Conservation (phyloP, 2,329 filamentous ascomycete species). For the Zymoseptoria crescenta region DNA sequence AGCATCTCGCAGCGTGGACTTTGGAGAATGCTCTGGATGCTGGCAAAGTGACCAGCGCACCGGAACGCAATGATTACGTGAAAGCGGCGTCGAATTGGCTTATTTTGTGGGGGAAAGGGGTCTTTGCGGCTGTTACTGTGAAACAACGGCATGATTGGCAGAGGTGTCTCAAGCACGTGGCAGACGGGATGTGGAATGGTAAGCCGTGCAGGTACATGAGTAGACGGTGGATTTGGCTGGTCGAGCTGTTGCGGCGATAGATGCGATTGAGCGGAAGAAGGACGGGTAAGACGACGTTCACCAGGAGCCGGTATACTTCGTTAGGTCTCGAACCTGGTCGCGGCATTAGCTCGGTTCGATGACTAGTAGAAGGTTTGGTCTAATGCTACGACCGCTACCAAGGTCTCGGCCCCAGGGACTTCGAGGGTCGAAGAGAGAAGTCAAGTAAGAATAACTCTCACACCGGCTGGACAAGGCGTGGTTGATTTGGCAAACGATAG, state of each 20-base stretch:
- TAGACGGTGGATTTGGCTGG: not conserved
- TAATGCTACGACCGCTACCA: too few species aligned
- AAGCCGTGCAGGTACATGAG: not conserved
- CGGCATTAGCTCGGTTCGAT: too few species aligned
- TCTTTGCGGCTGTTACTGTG: not conserved
- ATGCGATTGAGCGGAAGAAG: constrained; percentile 1
- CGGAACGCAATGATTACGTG: not conserved
- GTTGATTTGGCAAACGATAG: too few species aligned
- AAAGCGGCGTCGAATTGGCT: constrained; percentile 1
- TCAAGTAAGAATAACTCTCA: too few species aligned
- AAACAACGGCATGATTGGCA: not conserved
- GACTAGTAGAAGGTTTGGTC: too few species aligned
- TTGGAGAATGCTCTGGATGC: not conserved
- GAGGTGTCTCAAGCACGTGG: not conserved
- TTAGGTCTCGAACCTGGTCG: too few species aligned
- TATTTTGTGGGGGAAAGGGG: not conserved
- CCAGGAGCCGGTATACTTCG: too few species aligned
- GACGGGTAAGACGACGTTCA: not conserved
- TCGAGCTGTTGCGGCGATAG: not conserved
- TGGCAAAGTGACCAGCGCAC: not conserved
- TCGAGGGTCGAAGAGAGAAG: too few species aligned
- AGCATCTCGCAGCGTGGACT: not conserved
- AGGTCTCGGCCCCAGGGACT: too few species aligned
- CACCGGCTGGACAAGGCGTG: too few species aligned
- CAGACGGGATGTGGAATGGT: not conserved